Evolutionary conservation across 345 rosid species (phyloP).

Genomic region (Cochlearia excelsa): DNA sequence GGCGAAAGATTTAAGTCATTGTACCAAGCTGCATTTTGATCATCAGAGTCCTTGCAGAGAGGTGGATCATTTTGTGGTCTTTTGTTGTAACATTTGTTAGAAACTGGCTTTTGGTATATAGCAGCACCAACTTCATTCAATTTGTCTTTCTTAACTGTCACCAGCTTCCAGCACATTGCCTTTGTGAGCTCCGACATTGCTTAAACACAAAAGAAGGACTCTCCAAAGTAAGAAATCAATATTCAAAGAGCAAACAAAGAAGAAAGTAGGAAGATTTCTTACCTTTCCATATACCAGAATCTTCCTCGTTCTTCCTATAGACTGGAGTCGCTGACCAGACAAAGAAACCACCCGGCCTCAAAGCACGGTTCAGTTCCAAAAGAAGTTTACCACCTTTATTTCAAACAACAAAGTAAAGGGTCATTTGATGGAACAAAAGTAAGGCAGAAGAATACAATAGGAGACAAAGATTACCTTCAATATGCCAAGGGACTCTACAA

Average conservation of each 20-base stretch:
- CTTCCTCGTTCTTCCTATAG: slow-evolving; percentile 71
- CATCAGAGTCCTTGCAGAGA: slow-evolving; percentile 64
- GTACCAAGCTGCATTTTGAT: slow-evolving; percentile 75
- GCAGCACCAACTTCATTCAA: slow-evolving; percentile 62
- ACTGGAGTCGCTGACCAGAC: slow-evolving; percentile 98
- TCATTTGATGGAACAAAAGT: background rate
- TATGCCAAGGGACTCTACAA: slow-evolving; percentile 94
- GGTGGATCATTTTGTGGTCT: slow-evolving; percentile 57
- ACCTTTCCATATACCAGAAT: slow-evolving; percentile 90
- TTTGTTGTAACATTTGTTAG: slow-evolving; percentile 56
- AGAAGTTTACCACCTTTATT: slow-evolving; percentile 86
- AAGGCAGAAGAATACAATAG: background rate
- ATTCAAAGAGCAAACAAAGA: background rate
- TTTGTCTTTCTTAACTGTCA: slow-evolving; percentile 51
- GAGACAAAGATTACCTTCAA: slow-evolving; percentile 54
- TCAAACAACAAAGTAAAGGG: slow-evolving; percentile 20
- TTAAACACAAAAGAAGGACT: slow-evolving; percentile 35
- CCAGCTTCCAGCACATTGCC: slow-evolving; percentile 73
- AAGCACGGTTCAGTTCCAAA: slow-evolving; percentile 78
- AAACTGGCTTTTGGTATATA: slow-evolving; percentile 63
- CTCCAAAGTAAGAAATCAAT: slow-evolving; percentile 24
- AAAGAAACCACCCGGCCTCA: slow-evolving; percentile 93
- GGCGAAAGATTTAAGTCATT: background rate
- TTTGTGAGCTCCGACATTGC: slow-evolving; percentile 66
- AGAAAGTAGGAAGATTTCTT: background rate